Evolutionary conservation across 1,284 basidiomycete genomes (phyloP).

Genomic region (Ustilago trichophora): DNA sequence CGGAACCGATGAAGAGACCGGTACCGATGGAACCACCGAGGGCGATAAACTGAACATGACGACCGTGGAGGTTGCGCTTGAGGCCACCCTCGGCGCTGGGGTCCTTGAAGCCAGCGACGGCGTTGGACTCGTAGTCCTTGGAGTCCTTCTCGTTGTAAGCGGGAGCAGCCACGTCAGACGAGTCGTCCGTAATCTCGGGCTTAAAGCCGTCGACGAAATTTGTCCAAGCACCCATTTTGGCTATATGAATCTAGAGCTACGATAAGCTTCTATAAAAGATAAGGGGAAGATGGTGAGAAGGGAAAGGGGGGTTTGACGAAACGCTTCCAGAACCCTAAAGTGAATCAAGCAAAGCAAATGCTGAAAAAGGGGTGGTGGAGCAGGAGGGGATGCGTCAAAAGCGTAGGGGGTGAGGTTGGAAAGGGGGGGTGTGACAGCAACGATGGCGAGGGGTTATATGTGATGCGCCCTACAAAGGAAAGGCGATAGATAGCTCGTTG

Average conservation of each 20-base stretch:
- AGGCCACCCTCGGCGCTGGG: conserved; percentile 32
- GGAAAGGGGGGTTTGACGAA: neutral
- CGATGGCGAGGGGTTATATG: too few species aligned
- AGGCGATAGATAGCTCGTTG: too few species aligned
- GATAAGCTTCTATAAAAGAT: neutral
- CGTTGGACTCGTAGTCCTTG: conserved; percentile 34
- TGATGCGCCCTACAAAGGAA: too few species aligned
- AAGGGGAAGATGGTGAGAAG: neutral
- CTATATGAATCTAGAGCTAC: neutral
- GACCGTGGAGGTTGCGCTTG: conserved; percentile 52
- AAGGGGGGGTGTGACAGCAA: too few species aligned
- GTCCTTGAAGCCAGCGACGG: conserved; percentile 38
- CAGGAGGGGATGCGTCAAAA: too few species aligned
- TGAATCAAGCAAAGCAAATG: too few species aligned
- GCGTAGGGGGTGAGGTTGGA: too few species aligned
- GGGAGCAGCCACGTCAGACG: conserved; percentile 7
- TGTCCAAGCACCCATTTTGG: conserved; percentile 43
- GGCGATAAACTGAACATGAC: conserved; percentile 63
- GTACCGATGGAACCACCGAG: conserved; percentile 69
- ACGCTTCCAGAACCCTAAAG: too few species aligned
- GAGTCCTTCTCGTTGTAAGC: conserved; percentile 32
- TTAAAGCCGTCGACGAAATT: conserved; percentile 55
- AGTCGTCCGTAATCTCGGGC: conserved; percentile 32
- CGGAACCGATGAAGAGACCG: conserved; percentile 70
- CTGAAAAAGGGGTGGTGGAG: too few species aligned